Evolutionary conservation across 306 rosid genomes (phyloP).

Genomic region (Clitoria ternatea): DNA sequence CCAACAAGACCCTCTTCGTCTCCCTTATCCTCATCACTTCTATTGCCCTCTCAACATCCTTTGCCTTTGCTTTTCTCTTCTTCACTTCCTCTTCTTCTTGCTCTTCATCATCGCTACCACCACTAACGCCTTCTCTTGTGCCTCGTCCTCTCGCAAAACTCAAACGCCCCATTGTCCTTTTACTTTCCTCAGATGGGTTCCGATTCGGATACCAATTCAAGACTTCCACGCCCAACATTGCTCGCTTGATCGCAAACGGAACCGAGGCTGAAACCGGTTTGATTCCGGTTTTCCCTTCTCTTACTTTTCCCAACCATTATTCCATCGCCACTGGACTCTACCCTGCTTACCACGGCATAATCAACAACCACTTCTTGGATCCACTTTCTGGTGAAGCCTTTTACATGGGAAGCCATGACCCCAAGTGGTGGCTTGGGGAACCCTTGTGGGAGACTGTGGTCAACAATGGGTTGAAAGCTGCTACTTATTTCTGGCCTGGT

Average conservation of each 20-base stretch:
- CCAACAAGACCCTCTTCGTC: constrained; percentile 56
- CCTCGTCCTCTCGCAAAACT: constrained; percentile 70
- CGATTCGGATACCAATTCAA: constrained; percentile 98
- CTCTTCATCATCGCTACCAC: not conserved
- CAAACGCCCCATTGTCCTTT: constrained; percentile 52
- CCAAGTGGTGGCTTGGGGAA: constrained; percentile 98
- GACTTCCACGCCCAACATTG: constrained; percentile 56
- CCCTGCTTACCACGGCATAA: constrained; percentile 84
- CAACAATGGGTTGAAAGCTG: constrained; percentile 72
- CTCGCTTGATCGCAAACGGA: constrained; percentile 71
- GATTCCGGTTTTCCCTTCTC: constrained; percentile 85
- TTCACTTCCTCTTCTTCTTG: constrained; percentile 22
- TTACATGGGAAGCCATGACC: constrained; percentile 69
- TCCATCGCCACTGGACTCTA: constrained; percentile 94
- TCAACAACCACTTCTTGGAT: constrained; percentile 78
- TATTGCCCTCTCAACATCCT: constrained; percentile 62
- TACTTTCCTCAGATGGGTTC: constrained; percentile 90
- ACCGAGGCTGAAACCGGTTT: constrained; percentile 86
- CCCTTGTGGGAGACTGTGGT: constrained; percentile 91
- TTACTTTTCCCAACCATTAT: constrained; percentile 92
- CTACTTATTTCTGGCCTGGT: constrained; percentile 94
- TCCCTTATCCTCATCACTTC: constrained; percentile 52
- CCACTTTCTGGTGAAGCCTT: constrained; percentile 66
- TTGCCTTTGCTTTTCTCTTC: constrained; percentile 72
- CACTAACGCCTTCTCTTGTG: not conserved